These are phyloP conservation scores for Ustilago shanxiensis DNA, from an alignment of 1,284 basidiomycete genomes.

Conservation along the genomic window DNA sequence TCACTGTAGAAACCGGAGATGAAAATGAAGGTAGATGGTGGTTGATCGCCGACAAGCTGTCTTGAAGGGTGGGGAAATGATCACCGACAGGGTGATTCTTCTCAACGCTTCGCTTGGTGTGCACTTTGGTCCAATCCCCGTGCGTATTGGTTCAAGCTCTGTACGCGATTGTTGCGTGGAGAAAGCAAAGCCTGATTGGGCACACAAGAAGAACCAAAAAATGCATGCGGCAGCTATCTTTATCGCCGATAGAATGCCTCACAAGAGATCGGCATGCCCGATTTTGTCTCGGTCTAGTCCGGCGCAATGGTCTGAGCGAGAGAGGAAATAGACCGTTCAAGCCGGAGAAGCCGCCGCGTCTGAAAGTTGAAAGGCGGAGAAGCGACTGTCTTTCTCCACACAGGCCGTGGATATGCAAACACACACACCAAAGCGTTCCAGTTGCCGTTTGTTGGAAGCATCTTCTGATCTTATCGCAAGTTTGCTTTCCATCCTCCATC, in stretches of 20 bases:
- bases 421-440: background rate
- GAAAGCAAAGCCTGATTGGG: slow-evolving; percentile 24
- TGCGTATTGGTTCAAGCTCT: background rate
- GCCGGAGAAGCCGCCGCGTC: slow-evolving; percentile 29
- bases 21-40: slow-evolving; percentile 1
- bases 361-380: slow-evolving; percentile 26
- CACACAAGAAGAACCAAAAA: slow-evolving; percentile 12
- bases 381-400: slow-evolving; percentile 38
- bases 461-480: background rate
- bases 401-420: slow-evolving; percentile 7
- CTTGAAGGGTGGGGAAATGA: slow-evolving; percentile 3
- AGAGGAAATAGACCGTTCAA: slow-evolving; percentile 19
- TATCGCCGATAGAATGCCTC: background rate
- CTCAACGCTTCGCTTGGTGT: background rate
- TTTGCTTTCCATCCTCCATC: slow-evolving; percentile 8
- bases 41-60: background rate
- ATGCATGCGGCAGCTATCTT: slow-evolving; percentile 3
- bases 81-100: background rate
- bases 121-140: slow-evolving; percentile 1
- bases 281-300: slow-evolving; percentile 35
- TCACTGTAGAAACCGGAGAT: slow-evolving; percentile 8
- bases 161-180: slow-evolving; percentile 2
- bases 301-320: slow-evolving; percentile 36
- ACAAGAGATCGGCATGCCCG: background rate
- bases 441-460: background rate